A percentile compares a stretch with the other conserved stretches of the same genome.
These are phyloP conservation scores for Phytophthora meadii DNA, from an alignment of 352 stramenopile species.

Conservation along the genomic window DNA sequence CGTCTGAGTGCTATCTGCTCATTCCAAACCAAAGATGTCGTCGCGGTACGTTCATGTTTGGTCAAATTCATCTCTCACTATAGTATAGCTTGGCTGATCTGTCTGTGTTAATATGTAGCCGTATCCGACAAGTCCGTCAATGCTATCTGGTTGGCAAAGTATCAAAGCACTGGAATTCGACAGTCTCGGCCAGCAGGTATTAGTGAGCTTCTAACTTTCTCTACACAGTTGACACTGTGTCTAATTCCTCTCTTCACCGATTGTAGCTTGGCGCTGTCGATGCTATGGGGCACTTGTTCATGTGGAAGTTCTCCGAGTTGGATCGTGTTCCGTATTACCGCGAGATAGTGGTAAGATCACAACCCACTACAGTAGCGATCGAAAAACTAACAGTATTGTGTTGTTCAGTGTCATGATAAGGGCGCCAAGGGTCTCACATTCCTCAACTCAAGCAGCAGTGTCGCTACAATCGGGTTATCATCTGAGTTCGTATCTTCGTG, in stretches of 20 bases:
- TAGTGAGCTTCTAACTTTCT: not conserved
- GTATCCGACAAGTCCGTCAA: constrained; percentile 66
- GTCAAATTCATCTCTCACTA: not conserved
- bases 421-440: constrained; percentile 80
- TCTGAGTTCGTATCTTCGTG: constrained; percentile 59
- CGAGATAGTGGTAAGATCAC: constrained; percentile 60
- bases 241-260: constrained; percentile 1
- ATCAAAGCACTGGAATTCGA: constrained; percentile 86
- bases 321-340: constrained; percentile 75
- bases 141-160: constrained; percentile 57
- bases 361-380: not conserved
- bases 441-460: constrained; percentile 78
- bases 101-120: constrained; percentile 36
- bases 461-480: constrained; percentile 78
- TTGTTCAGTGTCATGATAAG: constrained; percentile 81
- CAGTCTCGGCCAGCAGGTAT: constrained; percentile 78
- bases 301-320: constrained; percentile 87
- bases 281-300: constrained; percentile 64
- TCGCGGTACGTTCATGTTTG: constrained; percentile 48
- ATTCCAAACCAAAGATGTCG: constrained; percentile 74
- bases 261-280: constrained; percentile 82
- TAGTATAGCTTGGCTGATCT: not conserved
- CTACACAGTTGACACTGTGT: constrained; percentile 3
- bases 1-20: constrained; percentile 71
- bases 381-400: constrained; percentile 1